Percentiles rank a stretch among this genome's conserved stretches.
phyloP scores from a whole-genome alignment of 2,329 filamentous ascomycete species.

The Arthroderma sp. region DNA sequence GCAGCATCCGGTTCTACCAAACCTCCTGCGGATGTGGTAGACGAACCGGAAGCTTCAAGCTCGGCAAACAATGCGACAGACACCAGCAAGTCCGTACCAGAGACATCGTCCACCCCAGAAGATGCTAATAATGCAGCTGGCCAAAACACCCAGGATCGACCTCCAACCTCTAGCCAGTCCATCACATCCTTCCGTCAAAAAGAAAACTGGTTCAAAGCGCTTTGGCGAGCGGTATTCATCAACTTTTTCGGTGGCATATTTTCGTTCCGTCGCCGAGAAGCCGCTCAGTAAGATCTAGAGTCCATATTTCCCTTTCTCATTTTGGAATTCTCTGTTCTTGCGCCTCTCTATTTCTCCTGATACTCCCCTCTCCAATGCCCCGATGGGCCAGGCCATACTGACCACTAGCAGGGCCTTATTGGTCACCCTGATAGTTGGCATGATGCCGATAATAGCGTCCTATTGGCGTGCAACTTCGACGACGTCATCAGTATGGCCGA shows the following conservation, averaged over 20 bases:
- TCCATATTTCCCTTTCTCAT: too few species aligned
- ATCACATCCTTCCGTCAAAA: constrained; percentile 23
- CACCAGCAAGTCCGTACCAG: constrained; percentile 7
- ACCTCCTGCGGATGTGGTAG: not conserved
- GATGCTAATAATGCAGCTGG: constrained; percentile 8
- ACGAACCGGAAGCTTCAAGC: not conserved
- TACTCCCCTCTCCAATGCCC: not conserved
- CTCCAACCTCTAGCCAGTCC: constrained; percentile 21
- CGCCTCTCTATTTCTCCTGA: not conserved
- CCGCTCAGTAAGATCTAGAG: constrained; percentile 15
- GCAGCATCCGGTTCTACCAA: not conserved
- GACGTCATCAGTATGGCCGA: too few species aligned
- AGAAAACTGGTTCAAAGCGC: constrained; percentile 28
- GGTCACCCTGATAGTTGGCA: constrained; percentile 16
- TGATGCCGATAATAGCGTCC: too few species aligned
- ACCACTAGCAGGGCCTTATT: constrained; percentile 21
- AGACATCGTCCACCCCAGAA: constrained; percentile 2
- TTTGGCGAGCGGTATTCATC: constrained; percentile 28
- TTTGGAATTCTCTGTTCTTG: constrained; percentile 4
- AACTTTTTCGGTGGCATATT: constrained; percentile 29
- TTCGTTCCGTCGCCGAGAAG: constrained; percentile 24
- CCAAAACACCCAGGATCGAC: constrained; percentile 9
- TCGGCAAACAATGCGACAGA: constrained; percentile 1
- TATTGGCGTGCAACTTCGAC: not conserved
- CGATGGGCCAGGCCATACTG: constrained; percentile 13